Evolutionary conservation across 495 filamentous ascomycete species (phyloP), one percentile per base, ranked within the genome.

Genomic region (Neurospora hispaniola): DNA sequence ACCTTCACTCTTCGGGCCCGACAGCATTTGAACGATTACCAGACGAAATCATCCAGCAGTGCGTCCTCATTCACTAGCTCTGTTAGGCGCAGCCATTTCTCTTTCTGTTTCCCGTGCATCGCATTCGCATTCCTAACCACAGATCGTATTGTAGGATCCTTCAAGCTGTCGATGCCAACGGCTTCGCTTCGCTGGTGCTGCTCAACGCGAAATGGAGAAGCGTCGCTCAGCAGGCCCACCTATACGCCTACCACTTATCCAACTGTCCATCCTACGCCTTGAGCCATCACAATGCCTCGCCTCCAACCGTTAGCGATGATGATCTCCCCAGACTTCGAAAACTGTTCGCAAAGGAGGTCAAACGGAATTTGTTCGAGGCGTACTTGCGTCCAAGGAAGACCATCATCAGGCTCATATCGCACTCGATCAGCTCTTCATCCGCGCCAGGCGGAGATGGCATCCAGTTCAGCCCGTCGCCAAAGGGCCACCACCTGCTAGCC

Each of bases 391-490:
- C 93, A 8, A 87, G 79, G 46, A 84, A 87, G 71, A 94, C 91
- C 20, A 79, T 92, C 44, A 86, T 96, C 74, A 93, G 89, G 72
- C 81, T 96, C 38, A 89, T 94, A n/a, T 94, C 92, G 18, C 91
- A 90, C 42, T 93, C 92, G 20, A 92, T 93, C 79, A 93, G 91
- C 73, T 94, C 92, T 0, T 92, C 93, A 14, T 92, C 91, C 10
- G 91, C 91, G 72, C 93, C 93, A 0, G 91, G 92, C 7, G 93
- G 93, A 27, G 93, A 96, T 80, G 92, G 92, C 62, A 92, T 96
- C 81, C 91, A 93, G 70, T 96, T 96, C 76, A 87, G 87, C 72
- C 89, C 93, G 72, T 95, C 93, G 18, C 88, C 91, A 9, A 89
- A 86, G 74, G 92, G 92, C 12, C 89, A 90, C 71, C 88, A 90